Evolutionary conservation across 2,329 filamentous ascomycete species (phyloP).

Genomic region (Exophiala sp.): DNA sequence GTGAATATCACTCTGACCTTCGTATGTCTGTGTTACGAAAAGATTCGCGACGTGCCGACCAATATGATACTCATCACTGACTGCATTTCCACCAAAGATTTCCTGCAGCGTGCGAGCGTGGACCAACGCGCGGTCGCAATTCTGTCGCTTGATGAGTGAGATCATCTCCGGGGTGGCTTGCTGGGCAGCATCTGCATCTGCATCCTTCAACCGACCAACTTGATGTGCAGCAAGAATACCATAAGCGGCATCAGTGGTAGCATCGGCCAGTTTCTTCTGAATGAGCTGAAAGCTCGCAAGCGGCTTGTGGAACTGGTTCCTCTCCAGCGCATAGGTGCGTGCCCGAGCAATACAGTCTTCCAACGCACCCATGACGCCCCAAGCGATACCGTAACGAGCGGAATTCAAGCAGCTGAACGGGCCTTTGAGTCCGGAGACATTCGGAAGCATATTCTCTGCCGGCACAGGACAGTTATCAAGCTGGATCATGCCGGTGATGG

Average conservation of each 20-base stretch:
- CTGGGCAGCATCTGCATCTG: conserved; percentile 55
- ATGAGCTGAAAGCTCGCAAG: conserved; percentile 93
- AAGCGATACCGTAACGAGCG: conserved; percentile 85
- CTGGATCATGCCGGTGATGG: conserved; percentile 96
- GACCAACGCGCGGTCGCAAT: conserved; percentile 80
- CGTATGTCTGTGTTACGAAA: conserved; percentile 96
- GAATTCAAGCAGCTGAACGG: conserved; percentile 93
- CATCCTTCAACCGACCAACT: conserved; percentile 84
- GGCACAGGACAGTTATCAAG: conserved; percentile 85
- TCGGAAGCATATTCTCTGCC: conserved; percentile 80
- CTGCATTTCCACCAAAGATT: conserved; percentile 95
- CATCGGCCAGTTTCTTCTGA: conserved; percentile 95
- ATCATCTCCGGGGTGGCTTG: conserved; percentile 85
- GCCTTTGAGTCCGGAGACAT: conserved; percentile 75
- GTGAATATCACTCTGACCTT: conserved; percentile 97
- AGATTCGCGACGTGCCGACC: conserved; percentile 91
- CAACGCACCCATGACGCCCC: conserved; percentile 86
- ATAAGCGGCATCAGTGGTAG: conserved; percentile 80
- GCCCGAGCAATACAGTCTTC: conserved; percentile 83
- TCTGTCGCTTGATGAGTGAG: conserved; percentile 90
- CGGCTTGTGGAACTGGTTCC: conserved; percentile 91
- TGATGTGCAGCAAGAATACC: conserved; percentile 82
- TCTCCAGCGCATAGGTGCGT: conserved; percentile 76
- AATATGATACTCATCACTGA: conserved; percentile 93
- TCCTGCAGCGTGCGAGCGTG: conserved; percentile 84